Evolutionary conservation across 2,329 filamentous ascomycete genomes (phyloP), one percentile per base, ranked within the genome.

Genomic region (Clathrospora elynae): DNA sequence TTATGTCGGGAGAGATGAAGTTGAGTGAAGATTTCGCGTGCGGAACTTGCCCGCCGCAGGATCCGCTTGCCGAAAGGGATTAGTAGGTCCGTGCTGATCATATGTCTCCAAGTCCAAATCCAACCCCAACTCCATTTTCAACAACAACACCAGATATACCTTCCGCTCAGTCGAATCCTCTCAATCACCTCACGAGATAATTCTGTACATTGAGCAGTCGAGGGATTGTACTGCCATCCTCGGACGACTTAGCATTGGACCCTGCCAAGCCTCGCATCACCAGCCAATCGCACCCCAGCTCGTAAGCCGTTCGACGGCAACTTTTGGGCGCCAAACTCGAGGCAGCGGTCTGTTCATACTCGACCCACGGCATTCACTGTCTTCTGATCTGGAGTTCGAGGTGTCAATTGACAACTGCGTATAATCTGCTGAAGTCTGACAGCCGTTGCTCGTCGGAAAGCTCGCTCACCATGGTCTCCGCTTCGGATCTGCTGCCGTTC

Each of bases 381-480:
- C 17, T 6, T 35, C 16, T 30, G 14, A 5, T 9, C 6, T 23
- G 23, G 34, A 11, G 11, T 26, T 12, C 13, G n/a, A 19, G 22
- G 22, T 6, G 17, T 37, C 25, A 29, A 29, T 40, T 43, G 45
- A 41, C 23, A 6, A 25, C 35, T 9, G 13, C 32, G 9, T 36
- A 14, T 28, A 22, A 7, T 32, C 14, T 34, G n/a, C n/a, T n/a
- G n/a, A n/a, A n/a, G n/a, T n/a, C n/a, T n/a, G n/a, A n/a, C n/a
- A n/a, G n/a, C n/a, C 17, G 2, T 23, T 11, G 7, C 3, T 28
- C 29, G 11, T 19, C 20, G 9, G 11, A 8, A 85, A n/a, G 83
- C 79, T 32, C 19, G 46, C 80, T 96, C 23, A 74, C 96, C 47
- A 75, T 96, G 47, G 72, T 90, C 77, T 90, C 60, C 95, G 95